These are phyloP conservation scores for Silene noctiflora DNA, from an alignment of 179 eudicot species.

Conservation along the genomic window DNA sequence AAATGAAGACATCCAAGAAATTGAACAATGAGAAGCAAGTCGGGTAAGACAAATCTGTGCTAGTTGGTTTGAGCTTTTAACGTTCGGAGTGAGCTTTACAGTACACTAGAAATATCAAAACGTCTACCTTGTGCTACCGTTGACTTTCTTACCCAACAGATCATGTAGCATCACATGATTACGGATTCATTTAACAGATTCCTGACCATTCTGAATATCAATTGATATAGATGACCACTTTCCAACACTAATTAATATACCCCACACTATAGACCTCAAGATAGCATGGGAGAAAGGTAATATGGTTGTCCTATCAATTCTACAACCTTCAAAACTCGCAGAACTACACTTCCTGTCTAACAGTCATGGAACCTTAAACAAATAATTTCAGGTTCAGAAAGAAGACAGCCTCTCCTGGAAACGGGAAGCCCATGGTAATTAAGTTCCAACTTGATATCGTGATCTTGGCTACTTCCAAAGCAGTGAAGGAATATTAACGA, in stretches of 20 bases:
- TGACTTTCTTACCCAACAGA: background rate
- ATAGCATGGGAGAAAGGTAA: background rate
- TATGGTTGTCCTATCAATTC: background rate
- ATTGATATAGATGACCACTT: background rate
- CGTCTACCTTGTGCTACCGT: background rate
- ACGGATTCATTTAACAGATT: background rate
- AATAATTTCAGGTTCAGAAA: background rate
- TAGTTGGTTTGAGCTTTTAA: background rate
- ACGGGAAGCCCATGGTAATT: background rate
- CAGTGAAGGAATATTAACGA: background rate
- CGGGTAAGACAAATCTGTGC: background rate
- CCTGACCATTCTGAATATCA: background rate
- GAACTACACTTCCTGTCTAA: background rate
- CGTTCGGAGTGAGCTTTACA: background rate
- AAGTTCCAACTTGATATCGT: background rate
- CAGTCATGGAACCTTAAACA: background rate
- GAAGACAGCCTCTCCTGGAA: background rate
- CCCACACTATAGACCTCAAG: background rate
- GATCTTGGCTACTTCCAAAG: background rate
- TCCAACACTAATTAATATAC: background rate
- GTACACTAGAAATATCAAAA: constrained; percentile 1
- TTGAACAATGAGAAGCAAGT: background rate
- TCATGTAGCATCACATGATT: background rate
- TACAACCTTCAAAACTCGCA: background rate
- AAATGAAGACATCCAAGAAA: background rate